Evolutionary conservation across 192 early-diverging fungal genomes (phyloP), one percentile per base, ranked within the genome.

Genomic region (Entophlyctis luteolus): DNA sequence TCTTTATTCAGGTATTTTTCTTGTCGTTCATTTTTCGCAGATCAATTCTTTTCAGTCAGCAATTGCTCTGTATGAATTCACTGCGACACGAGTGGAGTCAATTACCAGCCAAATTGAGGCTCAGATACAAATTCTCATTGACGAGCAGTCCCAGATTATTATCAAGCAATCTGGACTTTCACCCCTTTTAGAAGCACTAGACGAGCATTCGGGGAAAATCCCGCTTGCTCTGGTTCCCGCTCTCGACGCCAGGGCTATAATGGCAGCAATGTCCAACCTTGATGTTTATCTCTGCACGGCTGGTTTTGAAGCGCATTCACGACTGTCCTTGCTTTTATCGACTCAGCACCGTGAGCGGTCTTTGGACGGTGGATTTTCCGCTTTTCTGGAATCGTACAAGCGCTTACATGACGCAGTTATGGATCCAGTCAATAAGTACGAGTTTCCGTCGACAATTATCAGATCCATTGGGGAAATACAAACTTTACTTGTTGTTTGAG

Each of bases 201-300:
- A 78, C 22, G 81, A 74, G 2, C 88, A 88, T 50, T 73, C 81
- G 32, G 73, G 74, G 2, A 63, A 81, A 50, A 90, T 85, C 5
- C 89, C 89, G 8, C 66, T 90, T 23, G 78, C 86, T 0, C 62
- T 69, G 6, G 42, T 84, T 2, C 77, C 81, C 5, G 62, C 65
- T 23, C 82, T 87, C 71, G 81, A 88, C 59, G 52, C 75, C 0
- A 68, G 71, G 23, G 73, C 81, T 0, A 55, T 94, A 1, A 65
- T 75, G 1, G 68, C 70, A 16, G 71, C 79, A 20, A 70, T 94
- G 68, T 74, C 85, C 3, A 70, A 73, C 35, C 67, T 94, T 18
- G 91, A 93, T 56, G 76, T 71, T 22, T 94, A 87, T 67, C 75
- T 94, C 29, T 79, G 82, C 28, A 72, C 77, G 4, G 81, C 76